Percentiles rank a stretch among this genome's conserved stretches.
Evolutionary conservation across 768 basidiomycete species (phyloP).

Genomic region (Lactifluus echinatus): DNA sequence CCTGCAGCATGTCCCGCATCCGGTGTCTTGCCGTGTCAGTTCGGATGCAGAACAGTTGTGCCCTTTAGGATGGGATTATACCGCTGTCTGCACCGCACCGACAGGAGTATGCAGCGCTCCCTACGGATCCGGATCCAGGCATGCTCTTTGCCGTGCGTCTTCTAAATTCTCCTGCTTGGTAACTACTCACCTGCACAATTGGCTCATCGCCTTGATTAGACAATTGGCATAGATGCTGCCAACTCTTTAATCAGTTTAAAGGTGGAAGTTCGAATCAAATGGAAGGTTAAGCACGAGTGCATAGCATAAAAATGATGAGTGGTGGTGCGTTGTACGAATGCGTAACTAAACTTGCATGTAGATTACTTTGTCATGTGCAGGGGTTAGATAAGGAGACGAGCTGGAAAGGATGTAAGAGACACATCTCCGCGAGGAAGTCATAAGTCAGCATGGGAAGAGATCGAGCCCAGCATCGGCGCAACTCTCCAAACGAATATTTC

Average conservation of each 20-base stretch:
- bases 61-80: too few relatives aligned
- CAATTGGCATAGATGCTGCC: neutral
- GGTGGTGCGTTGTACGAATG: constrained; percentile 14
- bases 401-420: neutral
- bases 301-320: constrained; percentile 9
- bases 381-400: neutral
- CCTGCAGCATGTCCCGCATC: too few relatives aligned
- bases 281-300: neutral
- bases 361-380: constrained; percentile 9
- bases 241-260: too few relatives aligned
- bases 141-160: too few relatives aligned
- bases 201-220: neutral
- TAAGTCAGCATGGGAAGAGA: neutral
- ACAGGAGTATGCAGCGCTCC: too few relatives aligned
- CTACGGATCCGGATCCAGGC: too few relatives aligned
- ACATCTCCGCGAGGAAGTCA: neutral
- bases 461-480: neutral
- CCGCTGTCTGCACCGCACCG: too few relatives aligned
- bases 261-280: too few relatives aligned
- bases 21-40: too few relatives aligned
- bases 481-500: neutral
- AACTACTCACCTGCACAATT: too few relatives aligned
- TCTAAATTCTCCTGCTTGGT: too few relatives aligned
- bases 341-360: constrained; percentile 12
- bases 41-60: too few relatives aligned